Base-by-base conservation (phyloP, 805 yeast genomes). In the Candida parachauliodes region DNA sequence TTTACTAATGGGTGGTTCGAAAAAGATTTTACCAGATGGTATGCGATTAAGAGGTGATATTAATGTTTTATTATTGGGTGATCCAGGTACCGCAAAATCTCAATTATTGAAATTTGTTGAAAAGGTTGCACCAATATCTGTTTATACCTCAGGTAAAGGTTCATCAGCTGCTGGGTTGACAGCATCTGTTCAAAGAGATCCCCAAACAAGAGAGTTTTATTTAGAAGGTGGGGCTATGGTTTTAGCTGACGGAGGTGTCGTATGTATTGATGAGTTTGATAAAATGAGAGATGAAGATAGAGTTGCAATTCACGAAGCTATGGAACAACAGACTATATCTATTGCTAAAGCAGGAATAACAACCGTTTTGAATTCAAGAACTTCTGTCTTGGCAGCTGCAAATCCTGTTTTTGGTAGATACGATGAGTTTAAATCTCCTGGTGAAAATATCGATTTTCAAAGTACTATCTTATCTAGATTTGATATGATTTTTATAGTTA, bases 201-300 rank as follows among this genome's bases (percentile, higher is more conserved):
- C 87, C 1, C 69, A 72, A 17, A 85, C 96, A 0, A 70, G 96
- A 46, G 98, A 93, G 51, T 93, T 91, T 59, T 91, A 86, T 59
- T 69, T 93, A 37, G 99, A 93, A 74, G 98, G 99, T 43, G 99
- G 99, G 63, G 99, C 99, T 7, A 89, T 93, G 97, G 98, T 93
- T n/a, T 70, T 93, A 35, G 98, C 99, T 0, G 98, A 93, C 65
- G 98, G 98, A 27, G 99, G 99, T 48, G 97, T 93, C 35, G 97
- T 91, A 33, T 93, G 98, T 74, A 93, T 93, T 55, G 99, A 93
- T 70, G 99, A 93, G 73, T 93, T 93, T 57, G 99, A 93, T 62
- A 93, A 93, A 70, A 93, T 93, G 99, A 76, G 98, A 59, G 99
- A 93, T 55, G 98, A 93, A 59, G 98, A 93, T 62, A 76, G 99